Evolutionary conservation across 1,139 yeast species (phyloP), one percentile per base, ranked within the genome.

Genomic region (Scheffersomyces insectosa): DNA sequence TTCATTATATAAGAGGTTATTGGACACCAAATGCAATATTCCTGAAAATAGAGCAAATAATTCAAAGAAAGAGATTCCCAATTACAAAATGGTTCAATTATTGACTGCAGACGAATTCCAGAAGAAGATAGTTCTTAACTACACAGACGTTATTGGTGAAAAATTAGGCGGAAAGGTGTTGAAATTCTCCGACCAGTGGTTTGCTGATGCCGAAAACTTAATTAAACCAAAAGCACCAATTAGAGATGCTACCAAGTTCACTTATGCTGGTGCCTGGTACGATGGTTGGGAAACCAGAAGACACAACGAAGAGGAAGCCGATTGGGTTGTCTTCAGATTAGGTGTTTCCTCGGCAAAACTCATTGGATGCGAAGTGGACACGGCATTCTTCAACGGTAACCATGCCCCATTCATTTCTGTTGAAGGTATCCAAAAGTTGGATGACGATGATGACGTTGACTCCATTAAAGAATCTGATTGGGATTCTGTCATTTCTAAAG

Each of bases 241-340:
- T 44, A 75, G 95, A 58, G 95, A 88, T 57, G 85, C 88, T 16
- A 84, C 90, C 14, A 74, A 78, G 56, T 91, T 88, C 66, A 81
- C 86, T 4, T 85, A 80, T 50, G 80, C 91, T 4, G 98, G 98
- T 42, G 96, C 96, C 5, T 90, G 97, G 97, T 91, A 88, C 61
- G 98, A 91, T 56, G 98, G 98, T 12, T 91, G 98, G 98, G 98
- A 91, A 66, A 90, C 98, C 16, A 78, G 97, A 63, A 79, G 98
- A 66, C 98, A 91, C 72, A 91, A 91, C 65, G 68, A 80, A 2
- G 85, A 75, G 47, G 89, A 82, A 44, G 87, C 88, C 35, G 98
- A 91, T 59, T 90, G 91, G 87, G 97, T 87, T 27, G 72, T 88
- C 33, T 70, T 91, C 64, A 77, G 81, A 62, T 73, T 88, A 59